Conservation (phyloP, 495 filamentous ascomycete species). For the Daldinia decipiens region DNA sequence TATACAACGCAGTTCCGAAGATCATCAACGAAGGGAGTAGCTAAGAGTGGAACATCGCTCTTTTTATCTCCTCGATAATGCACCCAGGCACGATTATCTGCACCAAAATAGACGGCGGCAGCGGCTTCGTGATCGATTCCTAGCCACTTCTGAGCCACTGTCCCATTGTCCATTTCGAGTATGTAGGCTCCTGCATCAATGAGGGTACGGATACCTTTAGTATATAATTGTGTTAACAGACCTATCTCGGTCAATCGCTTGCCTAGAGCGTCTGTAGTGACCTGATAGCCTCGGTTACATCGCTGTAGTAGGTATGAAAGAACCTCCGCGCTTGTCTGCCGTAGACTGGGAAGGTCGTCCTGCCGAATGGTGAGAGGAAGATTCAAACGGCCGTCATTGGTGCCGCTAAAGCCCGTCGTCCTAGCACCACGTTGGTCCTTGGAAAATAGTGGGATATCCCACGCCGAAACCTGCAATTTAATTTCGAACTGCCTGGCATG, state of each 20-base stretch:
- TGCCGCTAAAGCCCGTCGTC: conserved; percentile 67
- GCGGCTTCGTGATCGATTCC: conserved; percentile 46
- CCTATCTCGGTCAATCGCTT: conserved; percentile 50
- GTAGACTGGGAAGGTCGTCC: conserved; percentile 57
- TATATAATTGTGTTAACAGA: conserved; percentile 49
- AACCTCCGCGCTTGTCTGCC: conserved; percentile 65
- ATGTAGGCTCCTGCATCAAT: conserved; percentile 65
- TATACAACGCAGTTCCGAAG: conserved; percentile 54
- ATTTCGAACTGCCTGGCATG: conserved; percentile 64
- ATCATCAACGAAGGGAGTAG: conserved; percentile 57
- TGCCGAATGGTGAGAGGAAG: conserved; percentile 64
- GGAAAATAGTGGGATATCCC: conserved; percentile 60
- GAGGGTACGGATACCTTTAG: conserved; percentile 53
- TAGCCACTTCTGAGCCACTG: conserved; percentile 62
- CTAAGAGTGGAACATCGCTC: conserved; percentile 48
- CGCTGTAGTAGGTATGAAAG: conserved; percentile 60
- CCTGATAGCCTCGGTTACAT: conserved; percentile 55
- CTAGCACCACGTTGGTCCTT: conserved; percentile 23
- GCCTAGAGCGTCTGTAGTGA: conserved; percentile 45
- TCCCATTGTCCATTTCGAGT: conserved; percentile 57
- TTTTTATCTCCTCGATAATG: conserved; percentile 51
- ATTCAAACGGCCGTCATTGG: conserved; percentile 61
- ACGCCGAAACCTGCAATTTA: conserved; percentile 64
- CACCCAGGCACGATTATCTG: conserved; percentile 57
- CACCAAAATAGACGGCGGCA: conserved; percentile 51